Evolutionary conservation across 148 eudicot species (phyloP).

Genomic region (Nepenthes gracilis): DNA sequence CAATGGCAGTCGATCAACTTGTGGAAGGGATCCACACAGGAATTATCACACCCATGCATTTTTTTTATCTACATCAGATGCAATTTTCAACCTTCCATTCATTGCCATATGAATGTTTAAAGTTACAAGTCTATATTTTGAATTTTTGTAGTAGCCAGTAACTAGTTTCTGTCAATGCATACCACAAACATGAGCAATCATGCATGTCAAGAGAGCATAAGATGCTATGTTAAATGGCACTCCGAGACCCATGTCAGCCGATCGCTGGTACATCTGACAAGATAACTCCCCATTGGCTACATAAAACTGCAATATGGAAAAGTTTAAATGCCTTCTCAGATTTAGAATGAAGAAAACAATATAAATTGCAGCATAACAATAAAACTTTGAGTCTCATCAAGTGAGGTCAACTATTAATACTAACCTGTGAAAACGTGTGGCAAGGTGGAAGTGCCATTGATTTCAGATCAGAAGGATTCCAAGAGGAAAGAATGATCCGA

Average conservation of each 20-base stretch:
- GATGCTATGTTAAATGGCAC: conserved; percentile 97
- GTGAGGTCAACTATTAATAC: not conserved
- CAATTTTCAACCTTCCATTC: too few species aligned
- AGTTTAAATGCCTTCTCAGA: not conserved
- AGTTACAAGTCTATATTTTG: too few species aligned
- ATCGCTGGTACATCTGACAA: conserved; percentile 96
- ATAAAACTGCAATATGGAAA: conserved; percentile 48
- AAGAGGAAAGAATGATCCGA: conserved; percentile 84
- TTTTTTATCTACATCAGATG: too few species aligned
- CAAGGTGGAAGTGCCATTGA: conserved; percentile 96
- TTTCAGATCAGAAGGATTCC: conserved; percentile 90
- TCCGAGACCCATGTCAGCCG: conserved; percentile 97
- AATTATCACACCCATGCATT: too few species aligned
- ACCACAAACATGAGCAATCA: conserved; percentile 98
- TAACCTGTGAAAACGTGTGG: conserved; percentile 85
- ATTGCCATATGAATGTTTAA: too few species aligned
- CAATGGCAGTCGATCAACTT: too few species aligned
- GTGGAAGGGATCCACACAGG: too few species aligned
- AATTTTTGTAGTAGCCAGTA: not conserved
- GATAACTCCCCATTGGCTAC: conserved; percentile 88
- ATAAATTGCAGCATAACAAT: too few species aligned
- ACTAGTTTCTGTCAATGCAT: conserved; percentile 13
- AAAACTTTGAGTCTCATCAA: too few species aligned
- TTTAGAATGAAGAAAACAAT: not conserved
- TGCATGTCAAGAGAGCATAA: conserved; percentile 78